Evolutionary conservation across 257 asterid genomes (phyloP).

Genomic region (Solanum appendiculatum): DNA sequence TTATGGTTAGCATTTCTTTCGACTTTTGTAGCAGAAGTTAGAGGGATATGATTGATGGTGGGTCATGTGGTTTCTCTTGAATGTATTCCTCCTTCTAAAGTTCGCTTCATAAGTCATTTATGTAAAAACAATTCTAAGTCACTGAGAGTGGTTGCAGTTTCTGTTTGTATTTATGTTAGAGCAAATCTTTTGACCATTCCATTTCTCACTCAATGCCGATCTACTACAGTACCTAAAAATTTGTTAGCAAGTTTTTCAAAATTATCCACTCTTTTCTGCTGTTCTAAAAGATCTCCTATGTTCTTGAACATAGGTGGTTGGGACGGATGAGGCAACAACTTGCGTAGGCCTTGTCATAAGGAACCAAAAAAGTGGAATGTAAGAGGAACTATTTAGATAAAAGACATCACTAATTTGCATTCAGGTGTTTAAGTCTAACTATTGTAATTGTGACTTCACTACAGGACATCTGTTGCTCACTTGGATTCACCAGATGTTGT

Average conservation of each 20-base stretch:
- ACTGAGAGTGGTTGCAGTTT: background rate
- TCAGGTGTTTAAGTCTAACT: background rate
- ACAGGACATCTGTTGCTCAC: constrained; percentile 86
- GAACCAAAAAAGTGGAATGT: constrained; percentile 67
- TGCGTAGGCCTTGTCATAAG: constrained; percentile 76
- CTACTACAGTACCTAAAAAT: background rate
- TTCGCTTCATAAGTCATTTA: background rate
- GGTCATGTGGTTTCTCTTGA: background rate
- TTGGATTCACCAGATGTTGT: constrained; percentile 72
- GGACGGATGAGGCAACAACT: constrained; percentile 97
- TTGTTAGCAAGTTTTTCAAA: background rate
- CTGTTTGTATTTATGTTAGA: background rate
- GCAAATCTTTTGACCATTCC: background rate
- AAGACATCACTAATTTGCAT: background rate
- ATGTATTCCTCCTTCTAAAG: background rate
- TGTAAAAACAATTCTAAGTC: background rate
- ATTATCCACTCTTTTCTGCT: background rate
- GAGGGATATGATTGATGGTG: background rate
- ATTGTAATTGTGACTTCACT: constrained; percentile 3
- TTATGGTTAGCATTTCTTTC: background rate
- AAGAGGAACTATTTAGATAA: constrained; percentile 13
- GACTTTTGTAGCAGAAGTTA: background rate
- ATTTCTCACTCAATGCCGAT: background rate
- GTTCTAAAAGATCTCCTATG: background rate
- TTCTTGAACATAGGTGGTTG: constrained; percentile 42